These are phyloP conservation scores for Pneumocystis carinii DNA, from an alignment of 1,139 yeast genomes.

Conservation along the genomic window DNA sequence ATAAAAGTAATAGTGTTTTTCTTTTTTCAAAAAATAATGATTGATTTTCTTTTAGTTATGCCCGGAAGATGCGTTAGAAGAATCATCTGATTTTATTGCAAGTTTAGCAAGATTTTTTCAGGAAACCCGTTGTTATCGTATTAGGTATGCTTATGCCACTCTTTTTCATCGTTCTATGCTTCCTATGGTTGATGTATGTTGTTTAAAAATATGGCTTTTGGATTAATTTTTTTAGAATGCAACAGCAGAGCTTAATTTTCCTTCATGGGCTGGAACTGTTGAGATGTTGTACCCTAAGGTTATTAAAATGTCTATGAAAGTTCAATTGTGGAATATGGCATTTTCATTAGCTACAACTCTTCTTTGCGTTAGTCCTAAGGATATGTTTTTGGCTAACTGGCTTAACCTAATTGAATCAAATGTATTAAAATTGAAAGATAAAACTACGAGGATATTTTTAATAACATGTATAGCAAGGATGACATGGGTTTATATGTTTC, in stretches of 20 bases:
- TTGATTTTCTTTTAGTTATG: constrained; percentile 28
- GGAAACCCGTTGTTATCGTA: constrained; percentile 47
- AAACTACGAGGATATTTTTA: constrained; percentile 18
- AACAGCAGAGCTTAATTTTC: constrained; percentile 92
- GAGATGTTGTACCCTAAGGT: constrained; percentile 44
- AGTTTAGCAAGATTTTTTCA: constrained; percentile 74
- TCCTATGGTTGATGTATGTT: constrained; percentile 54
- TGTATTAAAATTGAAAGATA: constrained; percentile 36
- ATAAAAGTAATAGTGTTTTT: constrained; percentile 31
- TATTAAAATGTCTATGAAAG: constrained; percentile 29
- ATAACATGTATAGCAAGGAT: neutral
- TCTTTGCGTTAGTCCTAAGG: constrained; percentile 68
- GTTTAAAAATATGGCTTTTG: neutral
- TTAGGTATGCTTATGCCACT: constrained; percentile 64
- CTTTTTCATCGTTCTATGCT: constrained; percentile 58
- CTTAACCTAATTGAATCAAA: constrained; percentile 42
- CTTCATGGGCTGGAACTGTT: constrained; percentile 82
- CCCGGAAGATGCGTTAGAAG: constrained; percentile 83
- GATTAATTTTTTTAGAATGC: constrained; percentile 24
- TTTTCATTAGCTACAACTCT: constrained; percentile 58
- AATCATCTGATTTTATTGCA: constrained; percentile 74
- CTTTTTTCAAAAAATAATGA: neutral
- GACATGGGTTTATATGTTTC: constrained; percentile 70
- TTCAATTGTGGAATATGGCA: constrained; percentile 61
- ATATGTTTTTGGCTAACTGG: constrained; percentile 67